A percentile compares a stretch with the other conserved stretches of the same genome.
phyloP scores from a whole-genome alignment of 805 yeast genomes.

The Saturnispora kantuleensis region DNA sequence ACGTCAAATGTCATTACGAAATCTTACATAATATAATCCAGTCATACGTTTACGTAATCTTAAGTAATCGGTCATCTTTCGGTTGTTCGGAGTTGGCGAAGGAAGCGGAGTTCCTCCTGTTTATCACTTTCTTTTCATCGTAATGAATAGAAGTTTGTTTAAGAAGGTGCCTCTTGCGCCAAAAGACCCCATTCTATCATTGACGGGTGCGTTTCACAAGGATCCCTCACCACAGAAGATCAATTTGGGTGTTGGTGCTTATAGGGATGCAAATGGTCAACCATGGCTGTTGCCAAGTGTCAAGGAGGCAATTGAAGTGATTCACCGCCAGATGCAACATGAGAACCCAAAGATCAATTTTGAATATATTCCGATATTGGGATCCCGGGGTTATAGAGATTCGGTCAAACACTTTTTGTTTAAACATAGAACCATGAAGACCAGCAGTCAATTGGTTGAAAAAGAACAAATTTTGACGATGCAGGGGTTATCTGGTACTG shows the following conservation, averaged over 20 bases:
- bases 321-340: constrained; percentile 15
- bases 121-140: background rate
- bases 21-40: no score
- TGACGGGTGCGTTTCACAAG: constrained; percentile 60
- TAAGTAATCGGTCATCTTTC: no score
- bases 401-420: constrained; percentile 65
- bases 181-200: constrained; percentile 79
- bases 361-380: constrained; percentile 83
- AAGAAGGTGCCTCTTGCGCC: constrained; percentile 37
- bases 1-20: no score
- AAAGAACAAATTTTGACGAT: constrained; percentile 66
- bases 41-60: no score
- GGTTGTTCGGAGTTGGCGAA: no score
- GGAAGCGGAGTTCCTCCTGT: no score
- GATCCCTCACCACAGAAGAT: constrained; percentile 51
- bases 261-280: constrained; percentile 77
- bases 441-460: constrained; percentile 38
- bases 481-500: constrained; percentile 93
- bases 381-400: constrained; percentile 56
- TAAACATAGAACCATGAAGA: constrained; percentile 39
- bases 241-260: constrained; percentile 82
- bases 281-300: constrained; percentile 85
- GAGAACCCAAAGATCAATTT: constrained; percentile 47
- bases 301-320: constrained; percentile 35
- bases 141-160: background rate